Evolutionary conservation across 78 protist species (phyloP), one percentile per base, ranked within the genome.

Genomic region (Dictyostelium brefeldianum): DNA sequence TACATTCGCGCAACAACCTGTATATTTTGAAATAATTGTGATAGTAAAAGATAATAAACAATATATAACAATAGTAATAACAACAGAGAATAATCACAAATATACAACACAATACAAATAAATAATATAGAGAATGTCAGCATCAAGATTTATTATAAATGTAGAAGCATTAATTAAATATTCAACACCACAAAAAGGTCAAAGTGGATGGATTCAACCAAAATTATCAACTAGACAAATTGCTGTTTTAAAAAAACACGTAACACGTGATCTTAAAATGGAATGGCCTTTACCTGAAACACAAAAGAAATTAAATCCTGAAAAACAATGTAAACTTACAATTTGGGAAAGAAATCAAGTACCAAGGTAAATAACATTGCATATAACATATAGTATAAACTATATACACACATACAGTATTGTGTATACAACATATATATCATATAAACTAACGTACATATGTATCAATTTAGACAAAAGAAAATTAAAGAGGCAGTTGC

Each of bases 81-180:
- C 0, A 56, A 56, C 2, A 8, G 6, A 56, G 10, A 56, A 56
- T 20, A 56, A 1, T 18, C 5, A 56, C 8, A 56, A 56, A 56
- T 20, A 56, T 0, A 56, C 43, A 18, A 56, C 27, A 56, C 65
- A 56, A 56, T 9, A 11, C 59, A 11, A 53, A 53, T 56, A 56
- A 1, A 56, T 56, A 56, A 59, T 2, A 59, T 59, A 59, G 14
- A 29, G n/a, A 65, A 65, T 65, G 73, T 29, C 36, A 22, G 15
- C 56, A 51, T 14, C 56, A 17, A 71, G 17, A 71, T 46, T 12
- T 46, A 54, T 29, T 25, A 75, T 87, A 31, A 87, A 87, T 67
- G 78, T 41, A 15, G 92, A 87, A n/a, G 92, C 92, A 77, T 87
- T 87, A 59, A 5, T 87, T 20, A 87, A 87, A 77, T 64, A 77